phyloP scores from a whole-genome alignment of 2,329 filamentous ascomycete species.

The Arthrinium phaeospermum region DNA sequence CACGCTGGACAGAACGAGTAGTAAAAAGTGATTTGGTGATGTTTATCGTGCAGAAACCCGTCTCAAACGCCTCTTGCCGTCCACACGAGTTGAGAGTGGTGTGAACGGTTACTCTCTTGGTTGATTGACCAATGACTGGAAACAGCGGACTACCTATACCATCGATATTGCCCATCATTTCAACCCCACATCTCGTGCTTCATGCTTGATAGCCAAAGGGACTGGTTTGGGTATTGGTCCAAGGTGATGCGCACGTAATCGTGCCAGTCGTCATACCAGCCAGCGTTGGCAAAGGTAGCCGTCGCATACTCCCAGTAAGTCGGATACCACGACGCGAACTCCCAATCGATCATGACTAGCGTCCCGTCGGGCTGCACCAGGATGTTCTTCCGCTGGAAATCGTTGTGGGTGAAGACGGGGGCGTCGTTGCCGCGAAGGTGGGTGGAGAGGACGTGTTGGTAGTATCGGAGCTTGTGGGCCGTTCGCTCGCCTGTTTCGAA shows the following conservation, averaged over 20 bases:
- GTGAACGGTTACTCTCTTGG: not conserved
- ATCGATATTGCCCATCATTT: not conserved
- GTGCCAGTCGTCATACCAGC: not conserved
- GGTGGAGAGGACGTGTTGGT: not conserved
- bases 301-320: slow-evolving; percentile 9
- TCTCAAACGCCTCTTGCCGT: too few relatives aligned
- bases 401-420: not conserved
- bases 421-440: not conserved
- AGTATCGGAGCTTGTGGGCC: not conserved
- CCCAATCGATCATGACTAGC: not conserved
- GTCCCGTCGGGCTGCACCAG: not conserved
- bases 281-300: not conserved
- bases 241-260: not conserved
- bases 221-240: not conserved
- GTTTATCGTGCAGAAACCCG: too few relatives aligned
- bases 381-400: not conserved
- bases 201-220: slow-evolving; percentile 1
- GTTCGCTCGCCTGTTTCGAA: not conserved
- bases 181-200: slow-evolving; percentile 9
- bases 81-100: not conserved
- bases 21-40: too few relatives aligned
- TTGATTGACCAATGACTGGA: not conserved
- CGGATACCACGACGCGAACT: slow-evolving; percentile 9
- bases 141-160: not conserved
- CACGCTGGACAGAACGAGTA: too few relatives aligned